Conservation (phyloP, 306 rosid species). For the Acmispon strigosus region DNA sequence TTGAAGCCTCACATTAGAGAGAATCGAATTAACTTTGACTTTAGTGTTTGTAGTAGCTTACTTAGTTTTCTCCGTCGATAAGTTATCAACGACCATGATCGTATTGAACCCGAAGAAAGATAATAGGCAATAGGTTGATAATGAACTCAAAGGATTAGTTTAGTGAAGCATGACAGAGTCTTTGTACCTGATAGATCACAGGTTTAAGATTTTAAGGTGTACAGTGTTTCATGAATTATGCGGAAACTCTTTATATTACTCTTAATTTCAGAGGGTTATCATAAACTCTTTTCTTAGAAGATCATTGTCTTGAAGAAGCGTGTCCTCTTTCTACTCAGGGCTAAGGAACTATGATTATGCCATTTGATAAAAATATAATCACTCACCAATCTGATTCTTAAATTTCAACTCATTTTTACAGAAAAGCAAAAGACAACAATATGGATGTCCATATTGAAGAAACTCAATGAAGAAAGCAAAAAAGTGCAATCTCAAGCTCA, state of each 20-base stretch:
- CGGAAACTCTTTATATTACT: neutral
- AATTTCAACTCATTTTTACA: slow-evolving; percentile 19
- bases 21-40: too few relatives aligned
- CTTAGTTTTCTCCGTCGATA: too few relatives aligned
- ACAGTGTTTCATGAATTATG: neutral
- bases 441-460: too few relatives aligned
- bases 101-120: too few relatives aligned
- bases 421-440: neutral
- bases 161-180: too few relatives aligned
- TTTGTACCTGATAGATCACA: too few relatives aligned
- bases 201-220: neutral
- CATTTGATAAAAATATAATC: slow-evolving; percentile 6
- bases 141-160: too few relatives aligned
- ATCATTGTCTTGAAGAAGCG: neutral
- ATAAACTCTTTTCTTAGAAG: neutral
- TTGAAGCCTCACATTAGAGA: too few relatives aligned
- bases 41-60: too few relatives aligned
- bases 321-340: neutral
- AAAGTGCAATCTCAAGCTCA: slow-evolving; percentile 13
- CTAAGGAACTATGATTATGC: neutral
- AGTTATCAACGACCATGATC: too few relatives aligned
- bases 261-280: neutral
- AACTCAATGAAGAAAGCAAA: slow-evolving; percentile 14
- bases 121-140: too few relatives aligned
- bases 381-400: slow-evolving; percentile 20